A percentile compares a stretch with the other conserved stretches of the same genome.
Conservation (phyloP, 805 yeast genomes). For the Blastobotrys terrestris region DNA sequence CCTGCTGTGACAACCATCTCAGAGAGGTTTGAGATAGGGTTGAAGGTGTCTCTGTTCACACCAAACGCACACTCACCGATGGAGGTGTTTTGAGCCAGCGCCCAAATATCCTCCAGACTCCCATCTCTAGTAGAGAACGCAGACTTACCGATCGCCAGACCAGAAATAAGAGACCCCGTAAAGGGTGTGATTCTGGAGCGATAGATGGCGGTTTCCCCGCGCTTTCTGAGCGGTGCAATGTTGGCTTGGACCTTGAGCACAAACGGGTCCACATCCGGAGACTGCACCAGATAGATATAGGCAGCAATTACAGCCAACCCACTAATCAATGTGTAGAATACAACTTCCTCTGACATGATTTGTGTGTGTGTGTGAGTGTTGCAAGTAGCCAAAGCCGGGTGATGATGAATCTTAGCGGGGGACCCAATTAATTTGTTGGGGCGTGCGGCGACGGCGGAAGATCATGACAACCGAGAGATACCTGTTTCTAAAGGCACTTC, state of each 20-base stretch:
- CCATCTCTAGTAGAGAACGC: constrained; percentile 61
- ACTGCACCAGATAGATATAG: constrained; percentile 17
- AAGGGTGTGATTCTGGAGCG: constrained; percentile 70
- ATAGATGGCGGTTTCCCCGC: constrained; percentile 68
- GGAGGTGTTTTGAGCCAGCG: constrained; percentile 22
- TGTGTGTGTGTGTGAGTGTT: neutral
- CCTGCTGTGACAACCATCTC: constrained; percentile 11
- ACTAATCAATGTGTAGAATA: neutral
- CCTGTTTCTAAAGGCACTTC: neutral
- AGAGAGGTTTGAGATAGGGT: constrained; percentile 25
- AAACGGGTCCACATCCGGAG: constrained; percentile 33
- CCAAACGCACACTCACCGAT: neutral
- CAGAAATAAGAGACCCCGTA: constrained; percentile 62
- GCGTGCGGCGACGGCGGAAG: neutral
- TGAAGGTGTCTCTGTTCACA: neutral
- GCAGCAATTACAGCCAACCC: constrained; percentile 9
- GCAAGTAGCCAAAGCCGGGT: neutral
- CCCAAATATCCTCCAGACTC: constrained; percentile 66
- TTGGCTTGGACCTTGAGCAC: constrained; percentile 50
- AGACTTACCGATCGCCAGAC: constrained; percentile 49
- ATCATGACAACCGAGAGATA: neutral
- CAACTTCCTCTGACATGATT: neutral
- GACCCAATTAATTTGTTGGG: neutral
- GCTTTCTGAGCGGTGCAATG: constrained; percentile 55
- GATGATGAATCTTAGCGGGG: neutral